Evolutionary conservation across 345 rosid genomes (phyloP), one percentile per base, ranked within the genome.

Genomic region (Rhizophora apiculata): DNA sequence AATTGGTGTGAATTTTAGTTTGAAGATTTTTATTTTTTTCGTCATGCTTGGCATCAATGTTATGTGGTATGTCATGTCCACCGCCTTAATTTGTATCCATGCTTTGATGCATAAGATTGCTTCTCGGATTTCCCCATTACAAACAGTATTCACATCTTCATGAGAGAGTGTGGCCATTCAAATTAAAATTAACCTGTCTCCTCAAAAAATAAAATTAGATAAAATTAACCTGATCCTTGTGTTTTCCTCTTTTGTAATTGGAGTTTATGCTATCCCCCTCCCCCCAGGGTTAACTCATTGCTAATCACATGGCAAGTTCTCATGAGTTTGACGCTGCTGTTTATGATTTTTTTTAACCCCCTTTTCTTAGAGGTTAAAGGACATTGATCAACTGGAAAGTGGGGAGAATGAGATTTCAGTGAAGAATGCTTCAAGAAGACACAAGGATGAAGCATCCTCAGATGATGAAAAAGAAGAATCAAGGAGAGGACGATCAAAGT

Each of bases 401-500:
- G 69, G 65, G 51, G 80, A 81, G 63, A 75, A 63, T 36, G 82
- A 76, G 78, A 81, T 67, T 65, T 61, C 78, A 46, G 75, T 36
- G 68, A 76, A 73, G 34, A 84, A 79, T 65, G 48, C 88, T 66
- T 75, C 88, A 71, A 85, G 82, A 76, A 88, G 82, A 73, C 82
- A 65, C 61, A 86, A 67, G 74, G 89, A 85, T 76, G 89, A 82
- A 63, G 85, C 78, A 77, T 85, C 88, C 64, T 81, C 94, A 4
- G 97, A 91, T 65, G 97, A 90, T 48, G 98, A 95, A 73, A 92
- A 76, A 58, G 87, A 78, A 71, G 90, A 87, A 68, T 86, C 91
- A 22, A 88, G 81, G 82, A 85, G 87, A 75, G 97, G 99, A 56
- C 92, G 92, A 57, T 87, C 96, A 30, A 90, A 92, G 78, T 65